Percentiles rank a stretch among this genome's conserved stretches.
Evolutionary conservation across 805 yeast species (phyloP).

Genomic region (Teunomyces tritomae): DNA sequence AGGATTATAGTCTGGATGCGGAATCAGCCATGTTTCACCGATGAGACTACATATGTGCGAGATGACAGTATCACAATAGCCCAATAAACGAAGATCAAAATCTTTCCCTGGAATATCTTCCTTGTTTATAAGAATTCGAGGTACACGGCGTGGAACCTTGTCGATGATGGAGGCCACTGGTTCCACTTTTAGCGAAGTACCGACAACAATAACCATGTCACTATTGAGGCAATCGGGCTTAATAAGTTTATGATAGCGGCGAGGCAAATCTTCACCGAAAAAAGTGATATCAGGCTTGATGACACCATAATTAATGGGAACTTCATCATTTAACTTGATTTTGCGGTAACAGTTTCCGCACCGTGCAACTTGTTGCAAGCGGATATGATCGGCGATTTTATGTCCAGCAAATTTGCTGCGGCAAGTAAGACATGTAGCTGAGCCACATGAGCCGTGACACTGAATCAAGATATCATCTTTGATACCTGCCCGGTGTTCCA

Average conservation of each 20-base stretch:
- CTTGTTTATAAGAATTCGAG: constrained; percentile 38
- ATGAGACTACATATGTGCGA: constrained; percentile 28
- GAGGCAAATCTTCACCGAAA: constrained; percentile 70
- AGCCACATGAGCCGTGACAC: constrained; percentile 77
- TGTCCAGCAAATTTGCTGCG: constrained; percentile 53
- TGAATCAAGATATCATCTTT: constrained; percentile 62
- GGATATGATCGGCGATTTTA: constrained; percentile 43
- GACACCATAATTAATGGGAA: constrained; percentile 38
- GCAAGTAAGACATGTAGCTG: constrained; percentile 78
- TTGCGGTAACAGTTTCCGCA: constrained; percentile 46
- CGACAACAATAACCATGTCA: constrained; percentile 78
- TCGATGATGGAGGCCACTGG: constrained; percentile 44
- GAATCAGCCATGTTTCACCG: constrained; percentile 26
- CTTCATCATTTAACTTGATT: constrained; percentile 22
- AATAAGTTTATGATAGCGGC: constrained; percentile 30
- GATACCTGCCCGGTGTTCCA: constrained; percentile 50
- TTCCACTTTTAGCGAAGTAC: constrained; percentile 76
- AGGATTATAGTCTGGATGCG: constrained; percentile 10
- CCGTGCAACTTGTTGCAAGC: constrained; percentile 48
- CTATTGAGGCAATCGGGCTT: constrained; percentile 60
- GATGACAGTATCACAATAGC: constrained; percentile 42
- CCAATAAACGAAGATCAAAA: constrained; percentile 40
- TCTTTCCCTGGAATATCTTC: constrained; percentile 35
- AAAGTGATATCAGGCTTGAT: constrained; percentile 90
- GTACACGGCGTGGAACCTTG: constrained; percentile 30